phyloP scores from a whole-genome alignment of 2,329 filamentous ascomycete species.

The Dryadomyces quercus-mongolicae region DNA sequence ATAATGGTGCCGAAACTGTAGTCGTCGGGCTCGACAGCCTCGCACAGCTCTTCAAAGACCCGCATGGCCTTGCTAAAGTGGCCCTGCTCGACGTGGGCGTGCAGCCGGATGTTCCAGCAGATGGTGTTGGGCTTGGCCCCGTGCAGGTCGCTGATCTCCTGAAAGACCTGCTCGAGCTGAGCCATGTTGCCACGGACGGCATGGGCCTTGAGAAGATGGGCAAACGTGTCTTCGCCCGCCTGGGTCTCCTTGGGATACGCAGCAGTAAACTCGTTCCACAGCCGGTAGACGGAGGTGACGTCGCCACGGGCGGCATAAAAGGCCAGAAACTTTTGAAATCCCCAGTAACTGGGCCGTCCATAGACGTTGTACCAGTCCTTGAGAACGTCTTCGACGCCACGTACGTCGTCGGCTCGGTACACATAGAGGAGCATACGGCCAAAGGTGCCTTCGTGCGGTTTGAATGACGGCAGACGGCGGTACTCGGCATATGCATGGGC shows the following conservation, averaged over 20 bases:
- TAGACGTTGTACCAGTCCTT: conserved; percentile 34
- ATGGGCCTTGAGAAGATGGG: conserved; percentile 59
- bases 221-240: conserved; percentile 25
- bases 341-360: conserved; percentile 27
- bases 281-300: conserved; percentile 27
- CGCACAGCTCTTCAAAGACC: conserved; percentile 49
- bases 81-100: conserved; percentile 52
- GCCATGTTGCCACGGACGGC: conserved; percentile 54
- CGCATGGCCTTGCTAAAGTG: conserved; percentile 55
- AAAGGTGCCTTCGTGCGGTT: conserved; percentile 26
- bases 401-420: conserved; percentile 21
- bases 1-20: conserved; percentile 64
- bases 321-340: conserved; percentile 34
- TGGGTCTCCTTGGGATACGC: conserved; percentile 16
- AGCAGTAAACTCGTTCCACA: conserved; percentile 32
- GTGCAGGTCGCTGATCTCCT: conserved; percentile 45
- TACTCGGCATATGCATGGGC: conserved; percentile 33
- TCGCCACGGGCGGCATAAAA: conserved; percentile 38
- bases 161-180: conserved; percentile 48
- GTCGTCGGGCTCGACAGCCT: conserved; percentile 39
- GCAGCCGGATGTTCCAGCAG: conserved; percentile 68
- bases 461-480: conserved; percentile 25
- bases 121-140: conserved; percentile 41
- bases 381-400: conserved; percentile 32
- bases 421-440: conserved; percentile 30